These are phyloP conservation scores for Aspergillus phoenicis DNA, from an alignment of 2,329 filamentous ascomycete species.

Conservation along the genomic window DNA sequence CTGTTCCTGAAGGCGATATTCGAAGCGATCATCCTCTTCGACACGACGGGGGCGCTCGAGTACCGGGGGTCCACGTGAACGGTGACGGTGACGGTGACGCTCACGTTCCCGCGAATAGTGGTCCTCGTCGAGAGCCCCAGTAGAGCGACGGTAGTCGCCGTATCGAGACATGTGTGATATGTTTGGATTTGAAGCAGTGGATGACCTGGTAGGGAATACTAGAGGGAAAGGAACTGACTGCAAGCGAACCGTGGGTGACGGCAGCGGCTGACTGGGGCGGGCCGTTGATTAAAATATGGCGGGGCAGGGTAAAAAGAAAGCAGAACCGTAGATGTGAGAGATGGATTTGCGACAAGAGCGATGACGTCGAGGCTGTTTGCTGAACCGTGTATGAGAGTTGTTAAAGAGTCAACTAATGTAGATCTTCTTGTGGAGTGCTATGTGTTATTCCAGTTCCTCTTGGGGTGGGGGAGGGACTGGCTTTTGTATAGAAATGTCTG, in stretches of 20 bases:
- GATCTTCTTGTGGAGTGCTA: no score
- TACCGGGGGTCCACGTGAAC: conserved; percentile 40
- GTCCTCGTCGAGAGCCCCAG: conserved; percentile 43
- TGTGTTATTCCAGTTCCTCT: not conserved
- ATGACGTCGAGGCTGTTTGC: conserved; percentile 1
- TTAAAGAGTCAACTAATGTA: no score
- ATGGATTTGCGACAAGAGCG: not conserved
- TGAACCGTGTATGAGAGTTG: not conserved
- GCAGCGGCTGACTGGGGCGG: conserved; percentile 38
- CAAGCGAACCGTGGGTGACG: conserved; percentile 40
- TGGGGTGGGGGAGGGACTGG: not conserved
- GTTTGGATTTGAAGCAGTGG: not conserved
- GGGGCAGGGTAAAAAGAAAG: conserved; percentile 18
- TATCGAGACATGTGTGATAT: conserved; percentile 39
- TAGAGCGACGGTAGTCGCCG: conserved; percentile 40
- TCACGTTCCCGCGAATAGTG: conserved; percentile 49
- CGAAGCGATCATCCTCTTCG: conserved; percentile 43
- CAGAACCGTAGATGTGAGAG: not conserved
- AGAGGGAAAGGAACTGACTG: conserved; percentile 13
- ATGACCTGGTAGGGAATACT: conserved; percentile 15
- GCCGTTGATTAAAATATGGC: conserved; percentile 23
- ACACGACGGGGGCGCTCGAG: conserved; percentile 37
- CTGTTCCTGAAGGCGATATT: conserved; percentile 44
- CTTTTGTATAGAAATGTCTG: not conserved
- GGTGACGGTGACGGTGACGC: conserved; percentile 42